A percentile compares a stretch with the other conserved stretches of the same genome.
Conservation (phyloP, 108 stramenopile genomes). For the Aurantiochytrium sp. region DNA sequence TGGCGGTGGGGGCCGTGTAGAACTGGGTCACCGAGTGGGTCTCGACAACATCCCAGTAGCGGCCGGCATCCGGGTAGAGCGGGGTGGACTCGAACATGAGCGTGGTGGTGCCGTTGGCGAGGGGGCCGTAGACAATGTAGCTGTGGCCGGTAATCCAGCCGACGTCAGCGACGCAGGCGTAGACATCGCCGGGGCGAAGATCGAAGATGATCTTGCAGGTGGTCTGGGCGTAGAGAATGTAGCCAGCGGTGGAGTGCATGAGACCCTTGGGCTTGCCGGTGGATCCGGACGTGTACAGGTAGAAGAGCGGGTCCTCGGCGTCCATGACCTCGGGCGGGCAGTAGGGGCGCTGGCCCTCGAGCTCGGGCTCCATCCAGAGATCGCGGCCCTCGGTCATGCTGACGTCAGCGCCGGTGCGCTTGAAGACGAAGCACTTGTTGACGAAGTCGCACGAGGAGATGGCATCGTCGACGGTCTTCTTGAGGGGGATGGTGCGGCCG, state of each 20-base stretch:
- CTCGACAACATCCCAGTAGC: slow-evolving; percentile 88
- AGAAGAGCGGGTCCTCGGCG: slow-evolving; percentile 86
- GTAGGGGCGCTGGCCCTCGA: slow-evolving; percentile 70
- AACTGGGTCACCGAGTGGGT: slow-evolving; percentile 75
- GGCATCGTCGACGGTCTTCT: slow-evolving; percentile 78
- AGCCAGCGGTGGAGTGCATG: slow-evolving; percentile 86
- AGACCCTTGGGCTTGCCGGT: slow-evolving; percentile 91
- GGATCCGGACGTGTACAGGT: slow-evolving; percentile 87
- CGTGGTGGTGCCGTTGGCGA: slow-evolving; percentile 81
- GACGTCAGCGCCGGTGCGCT: slow-evolving; percentile 71
- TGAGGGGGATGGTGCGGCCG: slow-evolving; percentile 65
- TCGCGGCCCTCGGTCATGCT: slow-evolving; percentile 59
- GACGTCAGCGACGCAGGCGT: slow-evolving; percentile 90
- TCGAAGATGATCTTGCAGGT: slow-evolving; percentile 76
- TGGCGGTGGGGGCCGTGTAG: slow-evolving; percentile 93
- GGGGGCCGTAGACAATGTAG: slow-evolving; percentile 92
- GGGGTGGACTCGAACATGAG: slow-evolving; percentile 89
- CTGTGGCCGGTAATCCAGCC: slow-evolving; percentile 96
- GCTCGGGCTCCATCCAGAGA: slow-evolving; percentile 36
- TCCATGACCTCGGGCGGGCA: slow-evolving; percentile 90
- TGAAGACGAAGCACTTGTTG: slow-evolving; percentile 73
- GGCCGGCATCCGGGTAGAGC: slow-evolving; percentile 78
- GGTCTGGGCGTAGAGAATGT: slow-evolving; percentile 73
- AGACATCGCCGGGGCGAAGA: slow-evolving; percentile 68
- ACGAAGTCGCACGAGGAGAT: slow-evolving; percentile 60